Conservation (phyloP, 352 stramenopile genomes). For the Aphanomyces euteiches region DNA sequence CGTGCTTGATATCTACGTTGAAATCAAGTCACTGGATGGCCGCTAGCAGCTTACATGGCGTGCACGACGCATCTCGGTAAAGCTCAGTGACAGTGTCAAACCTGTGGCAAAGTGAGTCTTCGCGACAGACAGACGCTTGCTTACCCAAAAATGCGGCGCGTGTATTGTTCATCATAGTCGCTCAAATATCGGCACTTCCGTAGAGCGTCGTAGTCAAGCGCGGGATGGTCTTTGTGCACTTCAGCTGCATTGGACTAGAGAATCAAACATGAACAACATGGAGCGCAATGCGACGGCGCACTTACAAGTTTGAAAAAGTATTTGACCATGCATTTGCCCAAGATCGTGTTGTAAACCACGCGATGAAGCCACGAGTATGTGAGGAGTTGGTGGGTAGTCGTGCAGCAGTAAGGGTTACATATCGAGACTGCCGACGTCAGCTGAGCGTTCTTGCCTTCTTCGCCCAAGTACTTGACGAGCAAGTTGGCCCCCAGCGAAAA, state of each 20-base stretch:
- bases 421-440: conserved; percentile 55
- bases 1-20: conserved; percentile 34
- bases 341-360: conserved; percentile 34
- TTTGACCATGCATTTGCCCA: background rate
- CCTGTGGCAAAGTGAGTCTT: no score
- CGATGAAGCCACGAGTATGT: conserved; percentile 48
- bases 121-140: no score
- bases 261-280: background rate
- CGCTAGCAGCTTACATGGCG: conserved; percentile 29
- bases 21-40: no score
- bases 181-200: conserved; percentile 39
- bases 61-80: conserved; percentile 42
- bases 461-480: conserved; percentile 67
- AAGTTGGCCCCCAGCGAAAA: conserved; percentile 75
- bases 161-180: conserved; percentile 63
- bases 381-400: conserved; percentile 45
- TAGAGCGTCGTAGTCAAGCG: conserved; percentile 45
- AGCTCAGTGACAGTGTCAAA: conserved; percentile 40
- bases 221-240: conserved; percentile 44
- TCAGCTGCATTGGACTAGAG: conserved; percentile 54
- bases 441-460: conserved; percentile 39
- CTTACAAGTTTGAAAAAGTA: background rate
- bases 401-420: conserved; percentile 65
- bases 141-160: conserved; percentile 35
- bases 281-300: background rate